Percentiles rank a stretch among this genome's conserved stretches.
Evolutionary conservation across 257 asterid genomes (phyloP).

Genomic region (Penstemon barbatus): DNA sequence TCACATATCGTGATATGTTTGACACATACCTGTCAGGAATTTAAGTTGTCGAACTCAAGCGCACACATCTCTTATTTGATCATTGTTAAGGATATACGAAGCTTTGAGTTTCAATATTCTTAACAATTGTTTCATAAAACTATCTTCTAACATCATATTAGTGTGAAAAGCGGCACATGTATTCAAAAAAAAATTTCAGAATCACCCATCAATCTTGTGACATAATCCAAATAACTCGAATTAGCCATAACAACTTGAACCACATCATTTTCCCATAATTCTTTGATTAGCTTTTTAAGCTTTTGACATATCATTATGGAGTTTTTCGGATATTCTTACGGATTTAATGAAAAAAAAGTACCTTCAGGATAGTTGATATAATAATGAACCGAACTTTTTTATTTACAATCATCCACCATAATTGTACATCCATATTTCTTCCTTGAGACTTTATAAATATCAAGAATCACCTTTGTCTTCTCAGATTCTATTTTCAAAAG

Average conservation of each 20-base stretch:
- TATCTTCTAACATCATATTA: neutral
- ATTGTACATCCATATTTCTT: neutral
- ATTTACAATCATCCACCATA: neutral
- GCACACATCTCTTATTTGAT: no score
- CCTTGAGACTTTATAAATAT: neutral
- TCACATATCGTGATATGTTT: no score
- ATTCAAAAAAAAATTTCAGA: neutral
- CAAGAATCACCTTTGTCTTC: neutral
- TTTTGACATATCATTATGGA: neutral
- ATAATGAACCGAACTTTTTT: neutral
- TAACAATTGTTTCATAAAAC: no score
- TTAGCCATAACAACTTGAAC: neutral
- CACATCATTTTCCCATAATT: neutral
- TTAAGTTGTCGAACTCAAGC: no score
- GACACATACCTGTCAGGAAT: no score
- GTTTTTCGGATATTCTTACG: neutral
- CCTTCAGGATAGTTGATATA: neutral
- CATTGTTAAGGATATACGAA: no score
- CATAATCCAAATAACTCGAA: no score
- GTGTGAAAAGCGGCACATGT: neutral
- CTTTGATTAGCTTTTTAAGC: neutral
- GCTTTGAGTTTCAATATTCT: no score
- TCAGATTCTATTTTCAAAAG: neutral
- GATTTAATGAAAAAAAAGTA: neutral
- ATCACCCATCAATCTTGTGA: neutral